These are phyloP conservation scores for Colletotrichum karsti DNA, from an alignment of 2,329 filamentous ascomycete genomes.

Conservation along the genomic window DNA sequence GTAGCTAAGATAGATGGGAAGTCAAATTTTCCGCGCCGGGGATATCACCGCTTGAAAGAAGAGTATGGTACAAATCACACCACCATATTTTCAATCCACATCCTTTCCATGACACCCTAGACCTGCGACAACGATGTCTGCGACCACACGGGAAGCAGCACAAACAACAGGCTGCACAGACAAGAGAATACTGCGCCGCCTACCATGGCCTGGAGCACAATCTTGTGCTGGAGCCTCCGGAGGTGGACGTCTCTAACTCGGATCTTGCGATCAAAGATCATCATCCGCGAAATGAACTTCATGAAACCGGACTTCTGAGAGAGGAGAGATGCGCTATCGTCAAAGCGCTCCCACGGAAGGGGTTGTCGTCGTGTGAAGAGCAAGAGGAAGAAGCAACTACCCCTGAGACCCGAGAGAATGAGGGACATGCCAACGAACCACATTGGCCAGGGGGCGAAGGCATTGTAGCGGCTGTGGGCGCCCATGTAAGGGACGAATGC, in stretches of 20 bases:
- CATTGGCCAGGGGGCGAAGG: conserved; percentile 52
- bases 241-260: conserved; percentile 53
- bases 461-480: conserved; percentile 50
- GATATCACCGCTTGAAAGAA: neutral
- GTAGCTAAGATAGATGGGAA: neutral
- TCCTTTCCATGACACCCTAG: neutral
- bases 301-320: conserved; percentile 37
- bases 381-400: conserved; percentile 56
- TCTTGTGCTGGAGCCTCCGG: conserved; percentile 52
- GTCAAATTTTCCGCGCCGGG: neutral
- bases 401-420: conserved; percentile 52
- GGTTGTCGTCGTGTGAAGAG: conserved; percentile 54
- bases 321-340: conserved; percentile 41
- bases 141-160: conserved; percentile 53
- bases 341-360: conserved; percentile 57
- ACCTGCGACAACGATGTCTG: conserved; percentile 33
- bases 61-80: neutral
- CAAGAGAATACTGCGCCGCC: conserved; percentile 47
- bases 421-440: conserved; percentile 54
- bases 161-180: conserved; percentile 47
- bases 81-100: neutral
- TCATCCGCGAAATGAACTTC: conserved; percentile 44
- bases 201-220: conserved; percentile 50
- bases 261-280: conserved; percentile 57
- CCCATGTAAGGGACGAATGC: conserved; percentile 47